These are phyloP conservation scores for Lasiodiplodia theobromae DNA, from an alignment of 2,329 filamentous ascomycete genomes.

Conservation along the genomic window DNA sequence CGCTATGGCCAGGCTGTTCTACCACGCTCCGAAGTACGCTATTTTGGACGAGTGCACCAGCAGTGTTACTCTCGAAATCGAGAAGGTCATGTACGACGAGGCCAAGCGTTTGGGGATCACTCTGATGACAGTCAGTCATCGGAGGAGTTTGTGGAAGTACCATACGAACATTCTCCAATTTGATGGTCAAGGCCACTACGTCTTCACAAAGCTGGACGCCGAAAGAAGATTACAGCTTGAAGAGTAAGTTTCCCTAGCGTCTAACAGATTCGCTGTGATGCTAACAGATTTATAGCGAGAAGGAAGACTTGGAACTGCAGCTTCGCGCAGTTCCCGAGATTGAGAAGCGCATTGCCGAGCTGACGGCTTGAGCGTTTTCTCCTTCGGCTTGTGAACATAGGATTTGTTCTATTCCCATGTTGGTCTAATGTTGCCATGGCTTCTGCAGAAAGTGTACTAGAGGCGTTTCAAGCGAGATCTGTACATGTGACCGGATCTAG, in stretches of 20 bases:
- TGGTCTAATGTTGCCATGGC: background rate
- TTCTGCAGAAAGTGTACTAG: conserved; percentile 2
- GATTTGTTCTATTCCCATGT: background rate
- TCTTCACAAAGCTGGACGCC: conserved; percentile 90
- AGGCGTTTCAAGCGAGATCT: conserved; percentile 16
- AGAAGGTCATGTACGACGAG: conserved; percentile 96
- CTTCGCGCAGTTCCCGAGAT: conserved; percentile 87
- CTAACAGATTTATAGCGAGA: conserved; percentile 66
- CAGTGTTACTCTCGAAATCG: conserved; percentile 92
- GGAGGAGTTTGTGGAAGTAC: conserved; percentile 94
- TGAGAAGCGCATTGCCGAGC: conserved; percentile 81
- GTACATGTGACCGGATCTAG: background rate
- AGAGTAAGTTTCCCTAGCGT: conserved; percentile 63
- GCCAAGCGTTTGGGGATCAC: conserved; percentile 92
- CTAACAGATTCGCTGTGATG: background rate
- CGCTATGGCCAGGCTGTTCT: conserved; percentile 94
- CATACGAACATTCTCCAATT: conserved; percentile 95
- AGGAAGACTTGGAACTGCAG: conserved; percentile 88
- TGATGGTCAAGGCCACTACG: conserved; percentile 88
- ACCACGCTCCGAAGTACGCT: conserved; percentile 89
- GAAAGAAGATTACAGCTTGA: conserved; percentile 84
- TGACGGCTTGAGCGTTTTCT: conserved; percentile 55
- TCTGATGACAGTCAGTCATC: conserved; percentile 94
- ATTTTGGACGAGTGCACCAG: conserved; percentile 98
- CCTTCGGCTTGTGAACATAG: background rate